Base-by-base conservation (phyloP, 2,329 filamentous ascomycete species). In the Colletotrichum caudatum region DNA sequence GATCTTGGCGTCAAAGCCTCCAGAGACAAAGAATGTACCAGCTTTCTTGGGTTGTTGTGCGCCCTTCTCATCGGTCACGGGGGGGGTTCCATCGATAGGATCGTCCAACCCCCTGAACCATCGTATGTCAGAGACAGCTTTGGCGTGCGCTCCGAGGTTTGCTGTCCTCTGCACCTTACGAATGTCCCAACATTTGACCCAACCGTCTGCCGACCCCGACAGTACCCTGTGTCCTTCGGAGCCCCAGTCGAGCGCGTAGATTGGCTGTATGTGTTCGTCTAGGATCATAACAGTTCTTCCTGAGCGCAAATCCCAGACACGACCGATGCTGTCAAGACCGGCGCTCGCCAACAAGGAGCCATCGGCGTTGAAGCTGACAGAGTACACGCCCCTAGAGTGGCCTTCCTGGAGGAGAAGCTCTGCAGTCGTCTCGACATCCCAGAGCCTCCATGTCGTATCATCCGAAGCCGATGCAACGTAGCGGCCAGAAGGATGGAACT, bases 151-250 rank as follows among this genome's bases (percentile, higher is more conserved):
- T 60, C 95, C 96, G 58, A 99, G 92, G 23, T 93, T 93, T 16
- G 94, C 95, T 0, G 90, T 92, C 74, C 91, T 91, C 76, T 93
- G 89, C 60, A 98, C 95, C 77, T 96, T 95, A 57, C 96, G 91
- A 64, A 99, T 87, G 79, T 99, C 96, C 96, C 96, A 99, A 82
- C 95, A 98, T 81, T 98, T 98, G 78, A 97, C 91, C 89, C 96
- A 98, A 23, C 95, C 95, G 78, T 99, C 96, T 2, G 92, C 94
- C 18, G 94, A 97, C 1, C 94, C 95, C 0, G 94, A 94, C n/a
- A 98, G 85, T 11, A 98, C 90, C n/a, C 96, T 90, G 80, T 97
- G 92, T 7, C 95, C 94, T 78, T 99, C 96, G 0, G 91, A 88
- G 69, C 93, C 91, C 96, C 97, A 99, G 80, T 98, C 95, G 7